Conservation (phyloP, 2,329 filamentous ascomycete species). For the Colletotrichum scovillei region DNA sequence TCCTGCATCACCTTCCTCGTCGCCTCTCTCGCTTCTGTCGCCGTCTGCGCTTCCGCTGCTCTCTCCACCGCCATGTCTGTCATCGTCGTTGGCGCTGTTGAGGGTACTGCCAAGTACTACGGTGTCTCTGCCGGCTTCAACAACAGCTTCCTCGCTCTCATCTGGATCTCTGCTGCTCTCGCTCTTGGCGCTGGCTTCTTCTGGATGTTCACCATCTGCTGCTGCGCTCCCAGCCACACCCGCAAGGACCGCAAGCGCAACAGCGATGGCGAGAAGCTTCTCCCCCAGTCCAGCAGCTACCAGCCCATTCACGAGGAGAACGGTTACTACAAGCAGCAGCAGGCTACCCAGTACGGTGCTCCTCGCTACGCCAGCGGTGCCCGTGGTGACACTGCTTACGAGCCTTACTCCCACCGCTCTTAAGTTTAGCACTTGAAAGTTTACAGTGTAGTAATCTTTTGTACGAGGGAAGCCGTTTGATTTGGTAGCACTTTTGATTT, state of each 20-base stretch:
- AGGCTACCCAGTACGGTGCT: slow-evolving; percentile 47
- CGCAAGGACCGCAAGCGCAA: slow-evolving; percentile 44
- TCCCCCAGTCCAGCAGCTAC: slow-evolving; percentile 54
- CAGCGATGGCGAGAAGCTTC: slow-evolving; percentile 62
- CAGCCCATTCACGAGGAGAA: slow-evolving; percentile 56
- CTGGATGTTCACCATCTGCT: slow-evolving; percentile 94
- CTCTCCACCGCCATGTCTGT: slow-evolving; percentile 81
- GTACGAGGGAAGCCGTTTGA: slow-evolving; percentile 6
- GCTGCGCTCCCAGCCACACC: slow-evolving; percentile 72
- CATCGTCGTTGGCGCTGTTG: slow-evolving; percentile 76
- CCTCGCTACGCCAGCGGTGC: slow-evolving; percentile 54
- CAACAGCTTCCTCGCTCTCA: slow-evolving; percentile 74
- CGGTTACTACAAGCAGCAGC: slow-evolving; percentile 52
- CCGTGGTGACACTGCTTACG: slow-evolving; percentile 68
- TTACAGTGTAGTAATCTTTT: neutral
- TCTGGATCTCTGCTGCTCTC: slow-evolving; percentile 86
- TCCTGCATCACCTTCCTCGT: slow-evolving; percentile 86
- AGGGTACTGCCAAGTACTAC: slow-evolving; percentile 75
- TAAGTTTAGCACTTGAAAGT: slow-evolving; percentile 45
- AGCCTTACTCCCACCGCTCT: slow-evolving; percentile 70
- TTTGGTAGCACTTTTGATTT: slow-evolving; percentile 20
- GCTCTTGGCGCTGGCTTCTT: slow-evolving; percentile 82
- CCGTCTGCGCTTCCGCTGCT: slow-evolving; percentile 71
- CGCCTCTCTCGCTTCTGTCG: slow-evolving; percentile 68
- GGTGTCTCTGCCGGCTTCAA: slow-evolving; percentile 76